Evolutionary conservation across 805 yeast species (phyloP).

Genomic region (Priceomyces melissophilus): DNA sequence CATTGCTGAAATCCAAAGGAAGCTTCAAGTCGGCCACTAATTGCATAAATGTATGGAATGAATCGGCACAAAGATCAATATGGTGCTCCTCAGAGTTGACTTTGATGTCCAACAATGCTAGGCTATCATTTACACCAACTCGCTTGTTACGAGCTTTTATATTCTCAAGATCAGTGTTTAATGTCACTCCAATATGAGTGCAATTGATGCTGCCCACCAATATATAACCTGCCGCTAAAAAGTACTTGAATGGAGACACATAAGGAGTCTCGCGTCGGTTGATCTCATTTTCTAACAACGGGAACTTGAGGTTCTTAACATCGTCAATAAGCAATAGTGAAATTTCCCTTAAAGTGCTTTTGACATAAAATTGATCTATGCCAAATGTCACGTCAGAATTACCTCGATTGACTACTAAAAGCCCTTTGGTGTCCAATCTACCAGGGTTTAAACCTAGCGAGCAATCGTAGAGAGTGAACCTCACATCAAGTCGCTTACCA

Average conservation of each 20-base stretch:
- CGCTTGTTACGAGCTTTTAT: conserved; percentile 13
- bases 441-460: conserved; percentile 64
- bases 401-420: conserved; percentile 52
- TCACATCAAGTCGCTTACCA: conserved; percentile 20
- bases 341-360: conserved; percentile 48
- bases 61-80: conserved; percentile 76
- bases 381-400: conserved; percentile 45
- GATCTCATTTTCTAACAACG: not conserved
- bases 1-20: conserved; percentile 58
- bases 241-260: conserved; percentile 34
- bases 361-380: conserved; percentile 28
- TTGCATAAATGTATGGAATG: conserved; percentile 68
- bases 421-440: conserved; percentile 51
- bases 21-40: conserved; percentile 67
- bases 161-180: conserved; percentile 21
- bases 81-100: conserved; percentile 46
- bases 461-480: conserved; percentile 47
- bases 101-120: conserved; percentile 40
- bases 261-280: conserved; percentile 5
- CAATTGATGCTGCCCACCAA: conserved; percentile 46
- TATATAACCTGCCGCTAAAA: conserved; percentile 48
- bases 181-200: conserved; percentile 32
- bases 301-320: conserved; percentile 8
- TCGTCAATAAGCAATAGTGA: conserved; percentile 67
- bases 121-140: conserved; percentile 18